A percentile compares a stretch with the other conserved stretches of the same genome.
phyloP scores from a whole-genome alignment of 352 stramenopile species.

The Globisporangium acanthophoron region DNA sequence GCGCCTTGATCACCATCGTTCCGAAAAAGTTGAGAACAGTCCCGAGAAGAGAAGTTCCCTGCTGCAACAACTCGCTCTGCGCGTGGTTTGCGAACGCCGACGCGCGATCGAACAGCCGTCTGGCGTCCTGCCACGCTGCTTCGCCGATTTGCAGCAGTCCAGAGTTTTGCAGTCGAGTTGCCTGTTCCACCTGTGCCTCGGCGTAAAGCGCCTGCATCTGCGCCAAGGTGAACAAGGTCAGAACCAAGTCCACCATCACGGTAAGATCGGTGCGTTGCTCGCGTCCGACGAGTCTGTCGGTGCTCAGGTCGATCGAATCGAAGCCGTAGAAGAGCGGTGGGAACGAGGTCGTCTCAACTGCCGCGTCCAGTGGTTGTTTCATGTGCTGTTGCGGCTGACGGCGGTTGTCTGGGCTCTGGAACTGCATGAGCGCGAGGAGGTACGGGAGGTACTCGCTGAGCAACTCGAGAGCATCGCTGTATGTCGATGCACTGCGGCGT shows the following conservation, averaged over 20 bases:
- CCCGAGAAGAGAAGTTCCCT: background rate
- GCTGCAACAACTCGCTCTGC: background rate
- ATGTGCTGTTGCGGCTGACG: too few relatives aligned
- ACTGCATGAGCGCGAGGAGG: constrained; percentile 34
- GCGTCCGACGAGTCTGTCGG: constrained; percentile 24
- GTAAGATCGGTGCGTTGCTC: constrained; percentile 18
- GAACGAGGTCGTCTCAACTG: constrained; percentile 13
- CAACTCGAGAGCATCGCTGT: constrained; percentile 25
- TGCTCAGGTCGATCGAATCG: constrained; percentile 22
- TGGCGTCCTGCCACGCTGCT: constrained; percentile 21
- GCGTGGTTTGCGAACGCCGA: constrained; percentile 6
- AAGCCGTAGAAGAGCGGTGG: constrained; percentile 46
- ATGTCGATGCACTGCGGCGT: constrained; percentile 11
- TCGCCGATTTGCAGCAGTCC: constrained; percentile 25
- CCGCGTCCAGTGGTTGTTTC: too few relatives aligned
- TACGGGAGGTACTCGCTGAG: constrained; percentile 35
- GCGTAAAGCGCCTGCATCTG: constrained; percentile 29
- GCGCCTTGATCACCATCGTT: background rate
- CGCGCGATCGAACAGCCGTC: constrained; percentile 20
- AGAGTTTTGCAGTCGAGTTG: constrained; percentile 4
- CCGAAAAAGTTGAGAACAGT: constrained; percentile 13
- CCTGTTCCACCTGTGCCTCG: constrained; percentile 20
- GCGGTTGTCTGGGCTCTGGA: background rate
- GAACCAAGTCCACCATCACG: constrained; percentile 27
- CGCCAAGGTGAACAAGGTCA: constrained; percentile 31